Base-by-base conservation (phyloP, 176 grass and related monocot genomes). In the Puya raimondii region DNA sequence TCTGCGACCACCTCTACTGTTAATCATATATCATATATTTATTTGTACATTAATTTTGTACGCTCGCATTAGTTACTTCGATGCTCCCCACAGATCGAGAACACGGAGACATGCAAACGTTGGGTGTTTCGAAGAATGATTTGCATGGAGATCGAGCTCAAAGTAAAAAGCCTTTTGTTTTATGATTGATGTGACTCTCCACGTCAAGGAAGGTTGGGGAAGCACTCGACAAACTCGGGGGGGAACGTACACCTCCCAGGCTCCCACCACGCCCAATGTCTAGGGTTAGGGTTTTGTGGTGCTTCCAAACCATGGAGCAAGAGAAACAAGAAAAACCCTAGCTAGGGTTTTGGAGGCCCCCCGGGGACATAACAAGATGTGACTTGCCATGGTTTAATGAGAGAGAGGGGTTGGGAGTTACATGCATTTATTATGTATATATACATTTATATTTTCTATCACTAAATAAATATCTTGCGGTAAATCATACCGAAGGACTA, bases 331-430 rank as follows among this genome's bases (percentile, higher is more conserved):
- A 64, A 13, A 11, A 50, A 1, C 69, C 11, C 10, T 64, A 78
- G 66, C 51, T 70, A 59, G 66, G 66, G 51, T 70, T 77, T 51
- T 51, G 49, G 26, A 48, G 67, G 76, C 63, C 66, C 49, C 76
- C 66, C 69, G 53, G 12, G 2, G 52, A 25, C 27, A 63, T 70
- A 53, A 70, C 76, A 78, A 42, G 64, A 78, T 20, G 50, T 70
- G 66, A 70, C 66, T 51, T 6, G 64, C 66, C 57, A 20, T 9
- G 4, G 23, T 15, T 57, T 25, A 26, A n/a, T n/a, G n/a, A n/a
- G n/a, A n/a, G n/a, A n/a, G n/a, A n/a, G n/a, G n/a, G n/a, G n/a
- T n/a, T n/a, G n/a, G n/a, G n/a, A n/a, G n/a, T n/a, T n/a, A n/a
- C n/a, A n/a, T n/a, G n/a, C n/a, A n/a, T n/a, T n/a, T n/a, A n/a